Evolutionary conservation across 768 basidiomycete species (phyloP), one percentile per base, ranked within the genome.

Genomic region (Tylopilus vinaceipallidus): DNA sequence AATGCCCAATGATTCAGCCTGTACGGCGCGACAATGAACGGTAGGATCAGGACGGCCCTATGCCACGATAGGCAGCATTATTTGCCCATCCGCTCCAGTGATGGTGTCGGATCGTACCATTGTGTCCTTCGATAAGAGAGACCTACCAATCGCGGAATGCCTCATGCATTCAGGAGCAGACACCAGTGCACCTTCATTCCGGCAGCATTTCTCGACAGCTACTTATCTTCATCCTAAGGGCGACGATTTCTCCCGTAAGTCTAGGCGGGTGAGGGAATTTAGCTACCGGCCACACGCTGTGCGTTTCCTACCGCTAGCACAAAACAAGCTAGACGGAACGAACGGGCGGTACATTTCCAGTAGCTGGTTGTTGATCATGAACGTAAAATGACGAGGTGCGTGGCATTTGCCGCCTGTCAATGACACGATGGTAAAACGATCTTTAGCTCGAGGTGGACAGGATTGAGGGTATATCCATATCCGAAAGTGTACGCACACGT

Each of bases 61-160:
- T 22, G 10, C 36, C 47, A 8, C 35, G 34, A 50, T 27, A 41
- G 45, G 53, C 29, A 35, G 19, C 30, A 17, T 38, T 29, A 45
- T 42, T 23, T 22, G 35, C 26, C 38, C 37, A 54, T 37, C 36
- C 17, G 32, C 4, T 27, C 11, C 29, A 30, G 17, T 42, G 36
- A 22, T 14, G 14, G 23, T 26, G 42, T 53, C 40, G n/a, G 33
- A 52, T 56, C 42, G 40, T 17, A 34, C 27, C 16, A 19, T 22
- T 17, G 32, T 35, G 45, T 55, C 53, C 20, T 19, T 37, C 29
- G 51, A 50, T 52, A 52, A 37, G 45, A 30, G 34, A 44, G 39
- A 34, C 42, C 50, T 43, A 47, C 64, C 59, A 66, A 68, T 66
- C 43, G 46, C 61, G n/a, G 64, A 63, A 49, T 35, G n/a, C 30